Conservation (phyloP, 2,329 filamentous ascomycete species). For the Xenosphaeropsis pyriputrescens region DNA sequence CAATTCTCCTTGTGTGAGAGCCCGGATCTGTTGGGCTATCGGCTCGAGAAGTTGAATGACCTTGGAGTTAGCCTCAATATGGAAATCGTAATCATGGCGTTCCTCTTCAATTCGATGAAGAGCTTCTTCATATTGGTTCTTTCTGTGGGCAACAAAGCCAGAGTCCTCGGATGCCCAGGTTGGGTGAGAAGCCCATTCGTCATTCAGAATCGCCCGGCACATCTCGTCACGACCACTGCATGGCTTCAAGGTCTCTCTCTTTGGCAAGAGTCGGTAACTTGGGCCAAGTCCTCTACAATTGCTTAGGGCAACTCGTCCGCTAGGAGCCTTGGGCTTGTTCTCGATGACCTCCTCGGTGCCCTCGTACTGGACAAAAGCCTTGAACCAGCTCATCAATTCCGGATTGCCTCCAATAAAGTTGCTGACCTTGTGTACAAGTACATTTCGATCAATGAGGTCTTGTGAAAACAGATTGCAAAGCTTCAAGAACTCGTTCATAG, state of each 20-base stretch:
- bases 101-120: slow-evolving; percentile 96
- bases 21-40: slow-evolving; percentile 77
- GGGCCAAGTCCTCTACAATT: slow-evolving; percentile 94
- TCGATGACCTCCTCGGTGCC: slow-evolving; percentile 66
- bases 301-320: slow-evolving; percentile 76
- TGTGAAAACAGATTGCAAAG: slow-evolving; percentile 91
- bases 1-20: slow-evolving; percentile 60
- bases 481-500: slow-evolving; percentile 93
- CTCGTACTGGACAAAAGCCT: slow-evolving; percentile 66
- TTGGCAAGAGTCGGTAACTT: slow-evolving; percentile 85
- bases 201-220: slow-evolving; percentile 85
- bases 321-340: slow-evolving; percentile 60
- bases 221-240: slow-evolving; percentile 93
- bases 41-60: slow-evolving; percentile 95
- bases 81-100: slow-evolving; percentile 95
- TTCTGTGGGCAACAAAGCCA: slow-evolving; percentile 92
- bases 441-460: slow-evolving; percentile 76
- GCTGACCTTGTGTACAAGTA: slow-evolving; percentile 68
- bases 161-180: slow-evolving; percentile 98
- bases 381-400: slow-evolving; percentile 84
- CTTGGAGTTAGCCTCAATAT: slow-evolving; percentile 88
- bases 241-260: slow-evolving; percentile 62
- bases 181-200: slow-evolving; percentile 96
- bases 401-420: slow-evolving; percentile 78
- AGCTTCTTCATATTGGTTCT: slow-evolving; percentile 89